Evolutionary conservation across 768 basidiomycete genomes (phyloP), one percentile per base, ranked within the genome.

Genomic region (Suillus subluteus): DNA sequence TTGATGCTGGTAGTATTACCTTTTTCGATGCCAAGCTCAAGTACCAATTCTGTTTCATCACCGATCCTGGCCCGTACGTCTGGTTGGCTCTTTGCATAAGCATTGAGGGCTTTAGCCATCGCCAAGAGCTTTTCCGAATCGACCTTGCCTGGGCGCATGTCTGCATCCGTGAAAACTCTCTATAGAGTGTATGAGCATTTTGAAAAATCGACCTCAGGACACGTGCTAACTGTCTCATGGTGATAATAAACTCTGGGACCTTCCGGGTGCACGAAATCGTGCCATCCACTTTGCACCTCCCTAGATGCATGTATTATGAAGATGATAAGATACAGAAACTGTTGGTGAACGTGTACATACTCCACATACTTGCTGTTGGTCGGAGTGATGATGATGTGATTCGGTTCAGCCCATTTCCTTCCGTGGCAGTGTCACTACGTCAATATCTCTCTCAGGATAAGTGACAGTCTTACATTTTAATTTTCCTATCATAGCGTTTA

Each of bases 271-370:
- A 76, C 72, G 41, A 76, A 76, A 4, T 78, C 67, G 5, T 62
- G 72, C 86, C 87, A 88, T 1, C 76, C 81, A 12, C 4, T 2
- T 9, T 41, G 38, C 18, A 64, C 38, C 35, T 35, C 21, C 58
- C 58, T 64, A 18, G 6, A 41, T 16, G 26, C 41, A 13, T 61
- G 11, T 43, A 61, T 41, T 41, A 41, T 43, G 41, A 59, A 59
- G 9, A 13, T 48, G 46, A 40, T 30, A 41, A 9, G 16, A 59
- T 30, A 40, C 37, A 40, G 30, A 21, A 26, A 23, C 18, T 18
- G 26, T 43, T 4, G 30, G 18, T 44, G 18, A 13, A 61, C 6
- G 16, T 7, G 18, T 43, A 61, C 59, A 61, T 43, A 61, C 59
- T 43, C 41, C 41, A 21, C 41, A 32, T 30, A 43, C 26, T 61